phyloP scores from a whole-genome alignment of 306 rosid species.

The Dryas octopetala region DNA sequence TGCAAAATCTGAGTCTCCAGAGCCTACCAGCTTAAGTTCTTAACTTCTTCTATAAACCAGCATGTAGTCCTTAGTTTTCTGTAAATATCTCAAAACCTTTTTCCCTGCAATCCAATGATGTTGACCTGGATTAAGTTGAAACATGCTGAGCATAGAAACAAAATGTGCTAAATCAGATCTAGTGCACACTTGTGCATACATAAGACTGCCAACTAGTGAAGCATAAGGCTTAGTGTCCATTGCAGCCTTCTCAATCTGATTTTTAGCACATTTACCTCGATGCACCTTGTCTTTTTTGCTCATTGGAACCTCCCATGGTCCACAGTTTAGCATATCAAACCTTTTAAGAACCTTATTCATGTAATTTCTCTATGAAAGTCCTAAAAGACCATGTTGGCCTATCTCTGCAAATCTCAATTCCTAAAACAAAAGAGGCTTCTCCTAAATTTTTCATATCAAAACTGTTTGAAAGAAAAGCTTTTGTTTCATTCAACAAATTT shows the following conservation, averaged over 20 bases:
- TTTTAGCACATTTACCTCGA: background rate
- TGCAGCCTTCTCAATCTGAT: background rate
- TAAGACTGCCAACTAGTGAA: background rate
- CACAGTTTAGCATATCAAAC: background rate
- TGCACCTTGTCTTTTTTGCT: background rate
- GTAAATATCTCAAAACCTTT: background rate
- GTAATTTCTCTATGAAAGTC: background rate
- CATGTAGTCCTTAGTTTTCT: background rate
- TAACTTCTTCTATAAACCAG: too few relatives aligned
- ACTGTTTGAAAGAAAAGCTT: background rate
- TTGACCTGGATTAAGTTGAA: background rate
- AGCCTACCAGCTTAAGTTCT: too few relatives aligned
- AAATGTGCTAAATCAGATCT: background rate
- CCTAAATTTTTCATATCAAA: background rate
- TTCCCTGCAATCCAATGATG: background rate
- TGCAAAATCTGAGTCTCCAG: background rate
- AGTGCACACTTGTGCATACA: background rate
- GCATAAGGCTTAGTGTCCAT: background rate
- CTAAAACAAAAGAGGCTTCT: background rate
- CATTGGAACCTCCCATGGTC: background rate
- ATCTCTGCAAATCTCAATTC: background rate
- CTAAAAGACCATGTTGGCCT: background rate
- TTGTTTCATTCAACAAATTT: background rate
- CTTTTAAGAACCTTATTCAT: background rate
- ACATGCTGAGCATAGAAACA: background rate